These are phyloP conservation scores for Bacidia rubella DNA, from an alignment of 495 filamentous ascomycete species.

Conservation along the genomic window DNA sequence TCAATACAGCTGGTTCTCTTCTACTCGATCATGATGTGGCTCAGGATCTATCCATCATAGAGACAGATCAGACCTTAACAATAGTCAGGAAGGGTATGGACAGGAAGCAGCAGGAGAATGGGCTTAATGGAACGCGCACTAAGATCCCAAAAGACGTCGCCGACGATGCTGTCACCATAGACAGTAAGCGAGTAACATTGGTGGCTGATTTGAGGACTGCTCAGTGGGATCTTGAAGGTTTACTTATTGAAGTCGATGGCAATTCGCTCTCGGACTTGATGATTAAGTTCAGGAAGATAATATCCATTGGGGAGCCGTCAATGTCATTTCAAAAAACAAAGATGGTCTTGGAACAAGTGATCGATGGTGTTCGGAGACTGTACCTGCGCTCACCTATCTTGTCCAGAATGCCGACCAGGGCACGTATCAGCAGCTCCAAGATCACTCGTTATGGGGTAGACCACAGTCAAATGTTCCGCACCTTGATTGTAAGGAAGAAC, in stretches of 20 bases:
- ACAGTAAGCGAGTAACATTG: constrained; percentile 20
- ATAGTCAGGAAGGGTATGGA: constrained; percentile 9
- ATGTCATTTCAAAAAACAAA: constrained; percentile 21
- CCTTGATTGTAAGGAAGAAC: constrained; percentile 14
- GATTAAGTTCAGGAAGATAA: constrained; percentile 18
- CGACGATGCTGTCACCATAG: constrained; percentile 19
- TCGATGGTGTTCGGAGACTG: constrained; percentile 25
- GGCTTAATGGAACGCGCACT: neutral
- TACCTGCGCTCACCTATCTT: constrained; percentile 24
- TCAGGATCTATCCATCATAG: constrained; percentile 17
- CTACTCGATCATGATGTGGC: constrained; percentile 21
- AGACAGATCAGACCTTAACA: constrained; percentile 17
- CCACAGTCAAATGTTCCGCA: constrained; percentile 21
- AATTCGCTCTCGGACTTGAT: constrained; percentile 20
- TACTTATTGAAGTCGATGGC: constrained; percentile 25
- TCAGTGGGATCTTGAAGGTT: constrained; percentile 19
- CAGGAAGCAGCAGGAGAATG: neutral
- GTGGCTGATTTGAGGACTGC: constrained; percentile 16
- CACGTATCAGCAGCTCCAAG: constrained; percentile 22
- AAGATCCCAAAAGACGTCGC: neutral
- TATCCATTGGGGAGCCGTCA: constrained; percentile 19
- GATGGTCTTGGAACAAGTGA: constrained; percentile 24
- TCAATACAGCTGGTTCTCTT: constrained; percentile 23
- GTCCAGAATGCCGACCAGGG: constrained; percentile 25
- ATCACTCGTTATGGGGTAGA: constrained; percentile 27